phyloP scores from a whole-genome alignment of 345 rosid species.

The Pistacia integerrima region DNA sequence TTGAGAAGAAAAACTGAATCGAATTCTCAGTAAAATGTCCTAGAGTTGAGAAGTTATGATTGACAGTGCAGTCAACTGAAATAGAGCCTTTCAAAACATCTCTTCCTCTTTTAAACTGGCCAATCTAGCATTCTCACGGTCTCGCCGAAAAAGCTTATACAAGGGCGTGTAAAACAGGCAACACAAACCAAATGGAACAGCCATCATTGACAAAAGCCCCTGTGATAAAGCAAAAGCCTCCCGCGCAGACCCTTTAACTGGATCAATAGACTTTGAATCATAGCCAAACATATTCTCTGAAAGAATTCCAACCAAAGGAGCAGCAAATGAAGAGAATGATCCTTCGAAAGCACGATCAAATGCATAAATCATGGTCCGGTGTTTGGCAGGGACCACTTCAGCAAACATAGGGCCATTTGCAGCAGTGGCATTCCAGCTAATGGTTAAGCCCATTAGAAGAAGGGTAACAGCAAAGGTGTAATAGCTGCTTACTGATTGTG shows the following conservation, averaged over 20 bases:
- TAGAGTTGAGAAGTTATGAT: neutral
- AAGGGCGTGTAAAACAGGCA: constrained; percentile 85
- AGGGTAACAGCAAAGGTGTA: constrained; percentile 59
- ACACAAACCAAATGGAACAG: constrained; percentile 81
- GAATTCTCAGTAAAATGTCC: neutral
- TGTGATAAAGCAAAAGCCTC: constrained; percentile 78
- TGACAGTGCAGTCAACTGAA: neutral
- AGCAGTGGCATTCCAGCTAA: constrained; percentile 91
- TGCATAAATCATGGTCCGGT: constrained; percentile 93
- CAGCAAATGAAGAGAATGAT: constrained; percentile 90
- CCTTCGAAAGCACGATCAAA: constrained; percentile 93
- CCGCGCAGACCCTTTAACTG: constrained; percentile 56
- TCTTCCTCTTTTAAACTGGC: constrained; percentile 56
- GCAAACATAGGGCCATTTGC: constrained; percentile 94
- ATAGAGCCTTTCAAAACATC: constrained; percentile 36
- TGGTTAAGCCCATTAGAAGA: constrained; percentile 79
- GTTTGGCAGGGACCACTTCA: constrained; percentile 86
- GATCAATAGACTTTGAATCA: constrained; percentile 69
- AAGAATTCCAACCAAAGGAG: constrained; percentile 92
- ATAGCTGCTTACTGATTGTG: constrained; percentile 71
- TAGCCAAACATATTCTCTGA: constrained; percentile 85
- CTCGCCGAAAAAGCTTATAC: constrained; percentile 60
- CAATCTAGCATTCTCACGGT: constrained; percentile 63
- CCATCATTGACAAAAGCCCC: constrained; percentile 95
- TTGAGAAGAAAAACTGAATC: neutral